phyloP scores from a whole-genome alignment of 2,329 filamentous ascomycete species.

The Calonectria multiphialidica region DNA sequence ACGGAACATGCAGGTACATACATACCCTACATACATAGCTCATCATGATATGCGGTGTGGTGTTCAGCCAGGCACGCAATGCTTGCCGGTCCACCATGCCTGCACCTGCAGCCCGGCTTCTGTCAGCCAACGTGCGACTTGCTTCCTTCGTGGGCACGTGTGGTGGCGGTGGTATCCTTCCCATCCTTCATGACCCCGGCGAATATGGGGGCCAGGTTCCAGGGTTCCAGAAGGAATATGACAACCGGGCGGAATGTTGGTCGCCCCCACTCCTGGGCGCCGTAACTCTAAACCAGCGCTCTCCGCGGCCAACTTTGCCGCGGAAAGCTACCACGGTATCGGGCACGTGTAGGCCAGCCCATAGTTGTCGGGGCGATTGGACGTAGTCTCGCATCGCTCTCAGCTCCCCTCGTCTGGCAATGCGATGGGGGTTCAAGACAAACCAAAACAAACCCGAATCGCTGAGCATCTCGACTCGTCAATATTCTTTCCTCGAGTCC shows the following conservation, averaged over 20 bases:
- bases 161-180: neutral
- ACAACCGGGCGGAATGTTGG: neutral
- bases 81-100: neutral
- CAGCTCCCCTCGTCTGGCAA: neutral
- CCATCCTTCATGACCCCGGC: neutral
- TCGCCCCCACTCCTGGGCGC: neutral
- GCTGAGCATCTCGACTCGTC: too few relatives aligned
- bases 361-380: neutral
- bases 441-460: neutral
- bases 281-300: neutral
- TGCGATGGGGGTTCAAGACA: neutral
- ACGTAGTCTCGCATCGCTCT: neutral
- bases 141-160: neutral
- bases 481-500: neutral
- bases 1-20: neutral
- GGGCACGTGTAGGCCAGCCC: neutral
- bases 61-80: neutral
- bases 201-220: neutral
- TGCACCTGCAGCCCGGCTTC: neutral
- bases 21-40: too few relatives aligned
- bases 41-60: too few relatives aligned
- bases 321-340: neutral
- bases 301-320: neutral
- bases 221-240: slow-evolving; percentile 2
- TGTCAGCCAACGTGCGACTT: neutral